phyloP scores from a whole-genome alignment of 805 yeast genomes.

The Pichia paraexigua region DNA sequence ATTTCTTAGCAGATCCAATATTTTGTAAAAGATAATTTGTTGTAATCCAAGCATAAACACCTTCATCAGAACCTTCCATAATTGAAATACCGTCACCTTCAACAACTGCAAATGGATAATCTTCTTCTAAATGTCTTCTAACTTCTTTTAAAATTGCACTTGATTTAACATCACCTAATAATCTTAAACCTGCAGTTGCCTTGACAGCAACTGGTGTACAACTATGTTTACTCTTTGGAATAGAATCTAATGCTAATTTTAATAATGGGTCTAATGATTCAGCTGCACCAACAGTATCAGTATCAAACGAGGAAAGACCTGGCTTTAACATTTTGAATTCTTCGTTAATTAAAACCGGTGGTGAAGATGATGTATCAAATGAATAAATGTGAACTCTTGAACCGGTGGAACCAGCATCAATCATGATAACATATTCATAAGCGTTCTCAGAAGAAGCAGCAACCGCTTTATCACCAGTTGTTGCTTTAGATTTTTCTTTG shows the following conservation, averaged over 20 bases:
- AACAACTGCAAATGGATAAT: conserved; percentile 90
- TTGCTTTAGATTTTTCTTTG: not conserved
- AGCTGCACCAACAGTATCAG: conserved; percentile 81
- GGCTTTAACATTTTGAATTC: conserved; percentile 85
- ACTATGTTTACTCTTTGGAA: conserved; percentile 62
- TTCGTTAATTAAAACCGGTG: conserved; percentile 76
- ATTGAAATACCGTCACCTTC: conserved; percentile 79
- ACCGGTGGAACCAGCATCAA: conserved; percentile 98
- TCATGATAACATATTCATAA: conserved; percentile 77
- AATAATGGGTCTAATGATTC: conserved; percentile 78
- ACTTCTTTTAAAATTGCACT: conserved; percentile 69
- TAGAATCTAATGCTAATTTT: conserved; percentile 61
- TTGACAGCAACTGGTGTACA: conserved; percentile 95
- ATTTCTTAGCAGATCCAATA: conserved; percentile 70
- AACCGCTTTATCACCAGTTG: not conserved
- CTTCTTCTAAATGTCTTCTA: conserved; percentile 59
- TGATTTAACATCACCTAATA: conserved; percentile 71
- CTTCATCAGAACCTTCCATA: conserved; percentile 96
- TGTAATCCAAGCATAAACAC: conserved; percentile 98
- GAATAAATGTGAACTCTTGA: conserved; percentile 92
- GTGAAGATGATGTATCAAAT: conserved; percentile 77
- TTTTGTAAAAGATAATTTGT: conserved; percentile 89
- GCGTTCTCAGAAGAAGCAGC: conserved; percentile 9
- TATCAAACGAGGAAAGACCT: conserved; percentile 80
- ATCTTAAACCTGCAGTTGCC: conserved; percentile 95